Percentiles rank a stretch among this genome's conserved stretches.
phyloP scores from a whole-genome alignment of 139 green algal species.

The Chlorella sp. region DNA sequence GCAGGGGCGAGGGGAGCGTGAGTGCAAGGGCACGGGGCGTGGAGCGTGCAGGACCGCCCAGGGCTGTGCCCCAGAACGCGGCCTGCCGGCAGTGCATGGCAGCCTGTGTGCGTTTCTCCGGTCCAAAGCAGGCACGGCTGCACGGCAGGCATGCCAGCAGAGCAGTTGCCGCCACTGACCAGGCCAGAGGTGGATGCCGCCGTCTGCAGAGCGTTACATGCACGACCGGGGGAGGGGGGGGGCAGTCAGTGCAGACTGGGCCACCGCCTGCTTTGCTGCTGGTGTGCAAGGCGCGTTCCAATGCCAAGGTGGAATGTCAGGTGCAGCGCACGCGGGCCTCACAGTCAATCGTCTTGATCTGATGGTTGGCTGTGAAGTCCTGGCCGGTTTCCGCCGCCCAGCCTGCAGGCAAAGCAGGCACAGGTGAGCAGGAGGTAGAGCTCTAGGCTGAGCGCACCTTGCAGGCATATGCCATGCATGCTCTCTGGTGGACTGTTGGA shows the following conservation, averaged over 20 bases:
- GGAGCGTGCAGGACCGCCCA: too few species aligned
- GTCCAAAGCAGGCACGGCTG: not conserved
- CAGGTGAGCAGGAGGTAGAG: not conserved
- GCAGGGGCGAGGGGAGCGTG: not conserved
- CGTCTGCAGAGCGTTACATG: constrained; percentile 43
- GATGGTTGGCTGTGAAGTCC: constrained; percentile 78
- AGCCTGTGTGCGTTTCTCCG: not conserved
- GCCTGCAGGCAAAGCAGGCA: not conserved
- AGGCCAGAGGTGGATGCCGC: constrained; percentile 70
- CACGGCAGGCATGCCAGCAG: not conserved
- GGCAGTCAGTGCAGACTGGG: too few species aligned
- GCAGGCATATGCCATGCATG: not conserved
- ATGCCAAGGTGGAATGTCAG: too few species aligned
- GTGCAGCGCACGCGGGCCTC: too few species aligned
- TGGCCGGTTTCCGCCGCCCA: constrained; percentile 73
- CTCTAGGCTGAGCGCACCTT: not conserved
- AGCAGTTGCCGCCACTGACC: constrained; percentile 27
- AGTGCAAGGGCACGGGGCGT: not conserved
- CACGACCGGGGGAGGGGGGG: too few species aligned
- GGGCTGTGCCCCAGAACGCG: too few species aligned
- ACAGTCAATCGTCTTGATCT: constrained; percentile 70
- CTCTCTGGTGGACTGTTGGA: not conserved
- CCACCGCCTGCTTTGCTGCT: too few species aligned
- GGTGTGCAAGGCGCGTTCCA: too few species aligned
- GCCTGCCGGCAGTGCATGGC: not conserved